Base-by-base conservation (phyloP, 768 basidiomycete species). In the Panaeolus papilionaceus region DNA sequence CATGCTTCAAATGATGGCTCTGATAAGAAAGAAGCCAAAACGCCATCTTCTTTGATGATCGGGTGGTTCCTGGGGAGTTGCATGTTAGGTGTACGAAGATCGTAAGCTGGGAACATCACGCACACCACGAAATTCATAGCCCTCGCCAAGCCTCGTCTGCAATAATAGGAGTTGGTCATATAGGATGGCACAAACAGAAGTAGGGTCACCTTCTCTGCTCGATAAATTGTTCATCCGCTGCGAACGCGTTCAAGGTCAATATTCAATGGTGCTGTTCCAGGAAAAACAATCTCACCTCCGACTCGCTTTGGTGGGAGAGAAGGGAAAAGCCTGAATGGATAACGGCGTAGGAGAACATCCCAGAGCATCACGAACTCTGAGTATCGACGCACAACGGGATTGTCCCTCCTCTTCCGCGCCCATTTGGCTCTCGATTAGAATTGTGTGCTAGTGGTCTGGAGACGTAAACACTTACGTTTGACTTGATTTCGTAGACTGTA, bases 341-440 rank as follows among this genome's bases (percentile, higher is more conserved):
- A 98, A 64, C 96, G 87, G 70, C 90, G 88, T 63, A 88, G 77
- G 51, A 99, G 83, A 69, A 89, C 91, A 70, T 98, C 96, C 88
- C 94, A 92, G 33, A 99, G 82, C 78, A 92, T 96, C 10, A 86
- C 86, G 76, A 99, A 99, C 76, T 99, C 98, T 7, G 93, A 95
- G 77, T 98, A 99, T 66, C 98, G 87, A 64, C 97, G 83, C 37
- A 89, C 83, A 23, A 98, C 93, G 14, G 93, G 82, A 12, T 85
- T 81, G 4, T 87, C 88, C 62, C 89, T 84, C 85, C 94, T 71
- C 68, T 65, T 63, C 37, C 38, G 37, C 61, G 64, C 38, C 73
- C 18, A 70, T 68, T 40, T 64, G 45, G 64, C 33, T 54, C 42
- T 51, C n/a, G 9, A 23, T 40, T 65, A 61, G 58, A 45, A 40